Evolutionary conservation across 371 early-diverging fungal species (phyloP), one percentile per base, ranked within the genome.

Genomic region (Mucor piriformis): DNA sequence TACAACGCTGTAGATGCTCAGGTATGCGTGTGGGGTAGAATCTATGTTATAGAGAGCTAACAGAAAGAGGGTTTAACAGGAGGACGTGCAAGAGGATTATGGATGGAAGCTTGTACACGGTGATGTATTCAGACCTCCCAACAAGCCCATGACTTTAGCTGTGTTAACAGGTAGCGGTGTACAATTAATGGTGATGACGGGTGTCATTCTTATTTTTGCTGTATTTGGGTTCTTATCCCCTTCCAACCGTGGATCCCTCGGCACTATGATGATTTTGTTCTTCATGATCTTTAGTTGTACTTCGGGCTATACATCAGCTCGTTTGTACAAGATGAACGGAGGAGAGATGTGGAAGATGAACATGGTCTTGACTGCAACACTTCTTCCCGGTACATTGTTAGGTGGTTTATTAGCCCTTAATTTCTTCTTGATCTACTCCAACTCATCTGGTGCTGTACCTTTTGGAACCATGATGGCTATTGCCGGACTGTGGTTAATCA

Each of bases 141-240:
- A 75, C 21, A 81, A 86, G 29, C 70, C 84, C 50, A 89, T 92
- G 86, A 72, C 93, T 37, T 72, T 98, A 46, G 85, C 94, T 4
- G 94, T 96, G 10, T 77, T 96, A 56, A 74, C 93, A 35, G 98
- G 98, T 43, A 94, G 85, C 61, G 98, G 98, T 63, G 83, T 88
- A 11, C 98, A 98, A 69, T 73, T 96, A 50, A 84, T 94, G 53
- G 86, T 84, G 67, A 96, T 98, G 97, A 78, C 88, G 11, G 78
- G 84, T n/a, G 77, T 90, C 21, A 93, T 91, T 0, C 73, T 82
- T 83, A 88, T 88, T 0, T 94, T 98, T 84, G 96, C 97, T 21
- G 88, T 93, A n/a, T 85, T 98, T 40, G 98, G 98, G 6, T 96
- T 98, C 83, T 75, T 98, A 47, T 94, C 95, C 6, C 97, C 97